Percentiles rank a stretch among this genome's conserved stretches.
phyloP scores from a whole-genome alignment of 2,329 filamentous ascomycete genomes.

The Cryphonectria carpinicola region DNA sequence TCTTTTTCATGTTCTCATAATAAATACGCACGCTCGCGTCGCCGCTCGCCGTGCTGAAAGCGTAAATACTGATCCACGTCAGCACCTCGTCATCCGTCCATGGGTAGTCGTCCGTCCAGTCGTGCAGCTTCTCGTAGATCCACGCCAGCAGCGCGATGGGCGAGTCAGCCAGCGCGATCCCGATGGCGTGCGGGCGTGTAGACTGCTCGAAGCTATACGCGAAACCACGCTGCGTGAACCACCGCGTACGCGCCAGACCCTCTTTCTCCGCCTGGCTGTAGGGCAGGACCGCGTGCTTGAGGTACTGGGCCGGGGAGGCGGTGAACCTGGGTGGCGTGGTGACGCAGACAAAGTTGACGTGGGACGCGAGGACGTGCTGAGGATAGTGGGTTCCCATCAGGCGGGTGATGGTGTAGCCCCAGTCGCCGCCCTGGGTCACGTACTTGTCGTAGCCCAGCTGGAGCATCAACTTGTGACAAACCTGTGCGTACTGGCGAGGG shows the following conservation, averaged over 20 bases:
- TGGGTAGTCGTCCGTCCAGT: slow-evolving; percentile 73
- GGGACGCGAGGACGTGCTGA: slow-evolving; percentile 58
- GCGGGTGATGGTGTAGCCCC: slow-evolving; percentile 70
- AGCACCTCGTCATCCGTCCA: slow-evolving; percentile 79
- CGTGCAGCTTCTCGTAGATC: slow-evolving; percentile 80
- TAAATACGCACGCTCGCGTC: slow-evolving; percentile 72
- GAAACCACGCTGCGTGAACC: slow-evolving; percentile 61
- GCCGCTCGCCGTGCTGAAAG: slow-evolving; percentile 70
- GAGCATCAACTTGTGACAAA: slow-evolving; percentile 45
- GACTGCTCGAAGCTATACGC: slow-evolving; percentile 64
- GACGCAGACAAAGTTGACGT: slow-evolving; percentile 61
- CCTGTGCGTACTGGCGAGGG: slow-evolving; percentile 36
- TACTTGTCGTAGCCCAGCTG: slow-evolving; percentile 44
- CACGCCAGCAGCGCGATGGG: slow-evolving; percentile 74
- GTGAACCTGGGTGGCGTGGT: slow-evolving; percentile 50
- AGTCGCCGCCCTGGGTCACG: slow-evolving; percentile 68
- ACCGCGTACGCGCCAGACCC: slow-evolving; percentile 56
- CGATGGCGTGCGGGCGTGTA: slow-evolving; percentile 74
- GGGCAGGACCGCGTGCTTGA: slow-evolving; percentile 58
- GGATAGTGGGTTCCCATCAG: slow-evolving; percentile 64
- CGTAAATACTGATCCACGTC: slow-evolving; percentile 76
- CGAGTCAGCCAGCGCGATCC: slow-evolving; percentile 69
- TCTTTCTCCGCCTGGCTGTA: slow-evolving; percentile 56
- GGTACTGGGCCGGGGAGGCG: slow-evolving; percentile 59
- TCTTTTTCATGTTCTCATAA: slow-evolving; percentile 63